phyloP scores from a whole-genome alignment of 2,329 filamentous ascomycete species.

The Podosphaera leucotricha region DNA sequence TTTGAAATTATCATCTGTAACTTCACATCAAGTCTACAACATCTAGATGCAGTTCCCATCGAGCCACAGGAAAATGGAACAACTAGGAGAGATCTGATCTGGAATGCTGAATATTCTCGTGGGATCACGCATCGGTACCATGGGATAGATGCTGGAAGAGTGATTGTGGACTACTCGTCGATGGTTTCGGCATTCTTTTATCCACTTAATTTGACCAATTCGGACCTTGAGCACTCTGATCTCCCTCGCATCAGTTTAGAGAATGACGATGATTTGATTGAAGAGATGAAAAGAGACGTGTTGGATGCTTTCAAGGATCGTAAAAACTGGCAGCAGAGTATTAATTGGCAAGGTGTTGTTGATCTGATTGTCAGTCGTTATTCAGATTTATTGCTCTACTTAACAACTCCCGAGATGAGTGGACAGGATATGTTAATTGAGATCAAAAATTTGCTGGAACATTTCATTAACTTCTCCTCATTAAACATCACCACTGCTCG shows the following conservation, averaged over 20 bases:
- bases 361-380: constrained; percentile 45
- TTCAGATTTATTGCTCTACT: constrained; percentile 24
- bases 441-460: constrained; percentile 19
- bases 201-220: constrained; percentile 12
- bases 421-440: constrained; percentile 15
- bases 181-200: constrained; percentile 15
- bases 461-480: constrained; percentile 22
- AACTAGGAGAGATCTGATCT: neutral
- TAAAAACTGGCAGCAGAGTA: constrained; percentile 4
- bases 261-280: constrained; percentile 11
- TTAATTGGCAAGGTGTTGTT: constrained; percentile 37
- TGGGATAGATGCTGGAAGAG: constrained; percentile 19
- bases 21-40: constrained; percentile 21
- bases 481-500: constrained; percentile 18
- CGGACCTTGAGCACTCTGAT: constrained; percentile 4
- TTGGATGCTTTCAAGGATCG: constrained; percentile 17
- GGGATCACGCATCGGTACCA: constrained; percentile 21
- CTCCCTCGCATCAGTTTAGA: constrained; percentile 8
- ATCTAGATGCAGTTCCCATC: constrained; percentile 7
- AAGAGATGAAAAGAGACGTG: constrained; percentile 21
- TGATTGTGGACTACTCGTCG: constrained; percentile 12
- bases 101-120: constrained; percentile 17
- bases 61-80: constrained; percentile 1
- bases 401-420: constrained; percentile 5
- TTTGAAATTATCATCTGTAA: constrained; percentile 49